Conservation (phyloP, 208 protist genomes). For the Leishmania lainsoni region DNA sequence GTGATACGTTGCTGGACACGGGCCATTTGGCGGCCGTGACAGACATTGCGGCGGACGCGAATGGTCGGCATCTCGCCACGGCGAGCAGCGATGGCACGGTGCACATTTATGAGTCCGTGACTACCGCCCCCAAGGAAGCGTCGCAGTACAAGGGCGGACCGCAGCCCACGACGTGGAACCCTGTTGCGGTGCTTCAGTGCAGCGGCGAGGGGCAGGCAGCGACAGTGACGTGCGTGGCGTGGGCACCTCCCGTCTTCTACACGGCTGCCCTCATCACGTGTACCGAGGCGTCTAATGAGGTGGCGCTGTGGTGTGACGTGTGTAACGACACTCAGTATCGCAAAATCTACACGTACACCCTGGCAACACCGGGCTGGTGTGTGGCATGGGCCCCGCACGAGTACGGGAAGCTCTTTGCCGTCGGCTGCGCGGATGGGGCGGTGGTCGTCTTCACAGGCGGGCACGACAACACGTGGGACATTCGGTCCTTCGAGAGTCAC, state of each 20-base stretch:
- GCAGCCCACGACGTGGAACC: constrained; percentile 29
- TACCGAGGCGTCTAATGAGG: constrained; percentile 44
- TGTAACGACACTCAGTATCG: constrained; percentile 47
- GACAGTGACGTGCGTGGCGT: constrained; percentile 69
- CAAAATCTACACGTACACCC: constrained; percentile 55
- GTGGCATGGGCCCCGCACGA: constrained; percentile 80
- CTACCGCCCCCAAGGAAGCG: constrained; percentile 14
- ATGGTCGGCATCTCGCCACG: constrained; percentile 62
- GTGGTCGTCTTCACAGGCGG: constrained; percentile 66
- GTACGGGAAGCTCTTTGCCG: constrained; percentile 83
- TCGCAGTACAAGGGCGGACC: constrained; percentile 38
- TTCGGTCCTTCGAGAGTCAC: constrained; percentile 60
- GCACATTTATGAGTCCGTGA: constrained; percentile 49
- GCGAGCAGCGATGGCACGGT: constrained; percentile 72
- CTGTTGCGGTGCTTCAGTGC: constrained; percentile 27
- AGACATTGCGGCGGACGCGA: constrained; percentile 69
- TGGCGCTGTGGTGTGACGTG: constrained; percentile 67
- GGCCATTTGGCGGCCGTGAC: constrained; percentile 62
- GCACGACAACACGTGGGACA: constrained; percentile 63
- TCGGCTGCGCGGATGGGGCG: constrained; percentile 68
- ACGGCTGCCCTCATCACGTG: constrained; percentile 64
- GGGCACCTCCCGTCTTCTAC: constrained; percentile 72
- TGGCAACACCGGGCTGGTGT: constrained; percentile 53
- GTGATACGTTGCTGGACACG: constrained; percentile 61
- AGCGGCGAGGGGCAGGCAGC: constrained; percentile 36